phyloP scores from a whole-genome alignment of 495 filamentous ascomycete species.

The Pseudevernia furfuracea region DNA sequence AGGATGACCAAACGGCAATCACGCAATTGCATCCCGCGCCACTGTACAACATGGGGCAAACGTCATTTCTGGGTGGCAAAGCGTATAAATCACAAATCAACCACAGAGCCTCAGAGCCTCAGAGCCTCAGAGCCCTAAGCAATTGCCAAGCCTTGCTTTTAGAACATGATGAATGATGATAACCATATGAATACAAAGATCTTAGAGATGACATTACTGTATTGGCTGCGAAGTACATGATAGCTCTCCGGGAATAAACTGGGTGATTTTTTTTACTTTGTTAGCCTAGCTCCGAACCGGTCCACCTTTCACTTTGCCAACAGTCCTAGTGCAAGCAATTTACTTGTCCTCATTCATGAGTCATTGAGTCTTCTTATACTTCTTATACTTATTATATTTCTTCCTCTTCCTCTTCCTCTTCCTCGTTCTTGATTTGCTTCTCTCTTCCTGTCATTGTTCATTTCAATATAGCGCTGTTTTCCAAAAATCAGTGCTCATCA shows the following conservation, averaged over 20 bases:
- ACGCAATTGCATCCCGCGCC: slow-evolving; percentile 21
- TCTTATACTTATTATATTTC: no score
- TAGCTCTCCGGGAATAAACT: background rate
- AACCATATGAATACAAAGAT: no score
- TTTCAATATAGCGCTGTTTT: background rate
- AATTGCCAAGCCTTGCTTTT: no score
- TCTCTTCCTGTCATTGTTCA: background rate
- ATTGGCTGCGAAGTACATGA: background rate
- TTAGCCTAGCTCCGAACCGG: background rate
- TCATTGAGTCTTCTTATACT: no score
- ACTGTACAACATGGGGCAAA: background rate
- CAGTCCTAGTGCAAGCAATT: background rate
- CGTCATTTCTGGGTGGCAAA: slow-evolving; percentile 9
- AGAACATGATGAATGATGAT: no score
- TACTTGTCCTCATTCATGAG: no score
- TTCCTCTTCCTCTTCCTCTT: slow-evolving; percentile 5
- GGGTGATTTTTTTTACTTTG: no score
- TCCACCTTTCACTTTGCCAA: background rate
- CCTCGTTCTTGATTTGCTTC: background rate
- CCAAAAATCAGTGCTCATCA: background rate
- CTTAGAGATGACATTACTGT: no score
- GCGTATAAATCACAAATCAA: no score
- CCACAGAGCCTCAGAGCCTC: no score
- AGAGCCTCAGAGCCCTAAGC: no score
- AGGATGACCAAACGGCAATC: slow-evolving; percentile 9